Evolutionary conservation across 2,329 filamentous ascomycete genomes (phyloP).

Genomic region (Xylariaceae sp.): DNA sequence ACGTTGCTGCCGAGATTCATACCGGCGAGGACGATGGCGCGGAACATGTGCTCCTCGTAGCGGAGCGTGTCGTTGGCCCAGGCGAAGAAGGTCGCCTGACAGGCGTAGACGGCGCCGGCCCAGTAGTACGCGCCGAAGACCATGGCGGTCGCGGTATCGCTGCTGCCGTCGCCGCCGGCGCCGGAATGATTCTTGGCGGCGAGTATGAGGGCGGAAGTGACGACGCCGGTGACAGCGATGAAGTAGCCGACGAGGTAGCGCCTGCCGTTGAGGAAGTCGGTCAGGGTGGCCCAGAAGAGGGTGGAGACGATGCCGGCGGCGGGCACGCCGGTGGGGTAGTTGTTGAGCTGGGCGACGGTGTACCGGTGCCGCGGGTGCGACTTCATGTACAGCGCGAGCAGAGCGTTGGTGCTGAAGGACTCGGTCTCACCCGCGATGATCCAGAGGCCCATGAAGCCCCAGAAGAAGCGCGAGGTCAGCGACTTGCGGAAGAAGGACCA

Average conservation of each 20-base stretch:
- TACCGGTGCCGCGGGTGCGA: constrained; percentile 40
- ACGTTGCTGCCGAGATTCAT: constrained; percentile 68
- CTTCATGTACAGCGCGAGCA: constrained; percentile 48
- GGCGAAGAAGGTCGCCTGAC: constrained; percentile 69
- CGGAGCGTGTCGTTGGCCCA: constrained; percentile 69
- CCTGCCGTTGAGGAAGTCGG: constrained; percentile 58
- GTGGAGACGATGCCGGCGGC: constrained; percentile 55
- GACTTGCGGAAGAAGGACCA: constrained; percentile 48
- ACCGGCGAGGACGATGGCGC: constrained; percentile 62
- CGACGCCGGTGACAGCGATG: constrained; percentile 59
- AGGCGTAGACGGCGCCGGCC: constrained; percentile 65
- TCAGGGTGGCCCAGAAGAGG: constrained; percentile 63
- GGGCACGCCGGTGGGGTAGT: constrained; percentile 52
- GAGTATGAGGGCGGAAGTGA: constrained; percentile 58
- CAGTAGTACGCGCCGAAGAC: constrained; percentile 65
- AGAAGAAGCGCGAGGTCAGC: constrained; percentile 58
- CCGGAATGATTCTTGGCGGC: constrained; percentile 40
- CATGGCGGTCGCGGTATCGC: constrained; percentile 44
- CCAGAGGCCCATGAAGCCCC: constrained; percentile 62
- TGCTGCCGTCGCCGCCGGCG: constrained; percentile 23
- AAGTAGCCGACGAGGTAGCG: constrained; percentile 63
- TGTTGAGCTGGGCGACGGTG: constrained; percentile 46
- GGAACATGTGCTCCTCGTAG: constrained; percentile 56
- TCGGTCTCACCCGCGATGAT: constrained; percentile 67
- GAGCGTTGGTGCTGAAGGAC: constrained; percentile 60